A percentile compares a stretch with the other conserved stretches of the same genome.
These are phyloP conservation scores for Tylopilus rubrobrunneus DNA, from an alignment of 768 basidiomycete species.

Conservation along the genomic window DNA sequence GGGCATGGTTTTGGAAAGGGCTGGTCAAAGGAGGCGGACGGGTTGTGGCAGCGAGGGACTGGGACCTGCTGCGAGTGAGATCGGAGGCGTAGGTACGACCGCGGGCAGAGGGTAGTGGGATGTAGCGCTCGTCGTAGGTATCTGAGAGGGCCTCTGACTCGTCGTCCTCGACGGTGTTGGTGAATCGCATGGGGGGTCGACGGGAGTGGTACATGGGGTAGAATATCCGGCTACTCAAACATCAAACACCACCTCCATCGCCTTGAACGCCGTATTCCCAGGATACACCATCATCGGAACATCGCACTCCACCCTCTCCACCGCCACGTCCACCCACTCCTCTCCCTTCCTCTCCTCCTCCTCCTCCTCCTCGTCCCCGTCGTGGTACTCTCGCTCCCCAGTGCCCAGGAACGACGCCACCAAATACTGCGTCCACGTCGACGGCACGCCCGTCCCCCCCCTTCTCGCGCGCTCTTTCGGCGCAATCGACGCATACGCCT, in stretches of 20 bases:
- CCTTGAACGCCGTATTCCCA: constrained; percentile 83
- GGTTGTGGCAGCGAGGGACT: constrained; percentile 61
- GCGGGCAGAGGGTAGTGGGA: constrained; percentile 39
- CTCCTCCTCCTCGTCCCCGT: constrained; percentile 41
- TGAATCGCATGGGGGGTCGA: constrained; percentile 54
- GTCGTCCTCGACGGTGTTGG: constrained; percentile 80
- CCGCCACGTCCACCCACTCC: constrained; percentile 62
- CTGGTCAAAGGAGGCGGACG: constrained; percentile 53
- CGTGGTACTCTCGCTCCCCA: constrained; percentile 52
- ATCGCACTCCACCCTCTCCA: constrained; percentile 93
- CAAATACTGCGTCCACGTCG: constrained; percentile 40
- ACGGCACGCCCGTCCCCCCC: background rate
- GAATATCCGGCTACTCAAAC: constrained; percentile 35
- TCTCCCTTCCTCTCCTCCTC: constrained; percentile 54
- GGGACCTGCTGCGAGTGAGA: constrained; percentile 69
- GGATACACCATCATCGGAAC: constrained; percentile 87
- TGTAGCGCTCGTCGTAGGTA: constrained; percentile 55
- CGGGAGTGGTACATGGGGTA: background rate
- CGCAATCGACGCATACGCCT: constrained; percentile 51
- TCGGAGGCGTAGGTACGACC: constrained; percentile 63
- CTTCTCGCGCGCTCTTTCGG: constrained; percentile 47
- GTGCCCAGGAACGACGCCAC: constrained; percentile 37
- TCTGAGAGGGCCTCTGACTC: constrained; percentile 65
- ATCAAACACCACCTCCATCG: constrained; percentile 74
- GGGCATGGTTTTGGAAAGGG: constrained; percentile 34